Conservation (phyloP, 1,284 basidiomycete genomes). For the Fomes fomentarius region DNA sequence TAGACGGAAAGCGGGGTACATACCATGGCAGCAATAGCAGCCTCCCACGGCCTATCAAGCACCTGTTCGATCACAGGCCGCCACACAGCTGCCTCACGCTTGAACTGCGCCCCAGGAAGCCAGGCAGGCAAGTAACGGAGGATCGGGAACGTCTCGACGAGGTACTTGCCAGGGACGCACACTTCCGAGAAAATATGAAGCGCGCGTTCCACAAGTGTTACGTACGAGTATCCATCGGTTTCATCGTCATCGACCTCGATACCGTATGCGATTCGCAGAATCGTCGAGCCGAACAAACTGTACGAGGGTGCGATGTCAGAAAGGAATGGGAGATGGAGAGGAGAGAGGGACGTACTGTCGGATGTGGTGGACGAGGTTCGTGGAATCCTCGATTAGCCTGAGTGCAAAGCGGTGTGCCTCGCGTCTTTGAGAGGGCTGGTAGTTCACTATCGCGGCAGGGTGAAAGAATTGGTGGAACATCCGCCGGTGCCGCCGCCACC, state of each 20-base stretch:
- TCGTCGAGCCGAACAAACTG: constrained; percentile 3
- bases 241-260: constrained; percentile 29
- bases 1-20: neutral
- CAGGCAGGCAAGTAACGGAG: constrained; percentile 11
- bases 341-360: constrained; percentile 5
- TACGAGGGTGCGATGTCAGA: too few species aligned
- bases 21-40: constrained; percentile 8
- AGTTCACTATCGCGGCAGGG: neutral
- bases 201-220: constrained; percentile 8
- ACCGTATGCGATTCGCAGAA: constrained; percentile 35
- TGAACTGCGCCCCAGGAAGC: constrained; percentile 16
- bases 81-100: constrained; percentile 7
- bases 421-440: neutral
- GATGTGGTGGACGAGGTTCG: constrained; percentile 6
- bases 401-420: constrained; percentile 5
- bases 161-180: constrained; percentile 13
- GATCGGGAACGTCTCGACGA: constrained; percentile 15
- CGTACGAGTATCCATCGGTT: constrained; percentile 7
- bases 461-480: constrained; percentile 16
- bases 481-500: constrained; percentile 10
- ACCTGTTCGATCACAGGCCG: neutral
- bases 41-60: constrained; percentile 11
- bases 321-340: neutral
- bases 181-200: constrained; percentile 7
- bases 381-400: neutral